Evolutionary conservation across 306 rosid genomes (phyloP), one percentile per base, ranked within the genome.

Genomic region (Myrica gale): DNA sequence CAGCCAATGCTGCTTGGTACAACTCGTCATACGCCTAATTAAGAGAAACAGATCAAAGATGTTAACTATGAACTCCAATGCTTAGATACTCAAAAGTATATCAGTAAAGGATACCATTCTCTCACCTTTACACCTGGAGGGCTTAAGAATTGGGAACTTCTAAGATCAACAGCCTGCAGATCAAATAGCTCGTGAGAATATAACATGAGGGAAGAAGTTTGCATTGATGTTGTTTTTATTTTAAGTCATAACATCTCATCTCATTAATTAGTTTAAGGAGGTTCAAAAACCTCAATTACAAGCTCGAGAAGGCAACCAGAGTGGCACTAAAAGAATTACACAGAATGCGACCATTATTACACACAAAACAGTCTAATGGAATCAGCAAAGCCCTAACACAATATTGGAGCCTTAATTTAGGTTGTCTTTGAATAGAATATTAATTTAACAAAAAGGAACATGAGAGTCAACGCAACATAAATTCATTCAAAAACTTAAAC

Each of bases 91-190:
- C 50, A 4, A 51, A 44, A 23, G 7, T 3, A 46, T 19, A 43
- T 50, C 17, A 39, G 12, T 26, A 16, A 32, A 32, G 37, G 46
- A 68, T 57, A 12, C 8, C 15, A 48, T 13, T 42, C 8, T 44
- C 66, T 6, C 53, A 86, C 87, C 87, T 89, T 79, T 20, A 78
- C 76, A 3, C 51, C 17, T 4, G 84, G 78, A 37, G 88, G 84
- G 46, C 76, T 80, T 48, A 77, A 79, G 84, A 68, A 80, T 73
- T 83, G 85, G 45, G 57, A 81, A 57, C 83, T 84, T 80, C 81
- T 79, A 52, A 85, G 87, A 85, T 89, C 88, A 67, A 76, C 88
- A 11, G 77, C 83, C 88, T 87, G 88, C 74, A 72, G 66, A 79
- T 70, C 23, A 53, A 60, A 76, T 70, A n/a, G 68, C 7, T 11